phyloP scores from a whole-genome alignment of 306 rosid genomes.

The Geum urbanum region DNA sequence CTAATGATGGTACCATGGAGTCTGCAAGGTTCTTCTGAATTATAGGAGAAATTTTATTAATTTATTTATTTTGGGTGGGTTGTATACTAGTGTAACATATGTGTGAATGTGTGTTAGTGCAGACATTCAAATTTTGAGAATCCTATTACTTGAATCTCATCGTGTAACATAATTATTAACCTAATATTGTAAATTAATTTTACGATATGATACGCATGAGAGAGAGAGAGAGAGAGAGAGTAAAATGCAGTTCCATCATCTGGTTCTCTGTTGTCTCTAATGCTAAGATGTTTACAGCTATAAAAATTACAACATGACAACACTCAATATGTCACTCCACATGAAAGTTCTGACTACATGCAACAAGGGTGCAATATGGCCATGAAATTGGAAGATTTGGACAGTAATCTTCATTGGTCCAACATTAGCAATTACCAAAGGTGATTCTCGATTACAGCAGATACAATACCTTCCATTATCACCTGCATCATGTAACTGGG shows the following conservation, averaged over 20 bases:
- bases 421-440: slow-evolving; percentile 38
- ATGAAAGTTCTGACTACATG: neutral
- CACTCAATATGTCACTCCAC: no score
- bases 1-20: slow-evolving; percentile 7
- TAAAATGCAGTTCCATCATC: no score
- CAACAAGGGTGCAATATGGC: neutral
- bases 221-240: no score
- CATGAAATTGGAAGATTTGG: neutral
- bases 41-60: slow-evolving; percentile 3
- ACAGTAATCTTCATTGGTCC: neutral
- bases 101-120: slow-evolving; percentile 30
- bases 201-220: no score
- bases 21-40: slow-evolving; percentile 1
- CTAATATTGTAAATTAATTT: slow-evolving; percentile 32
- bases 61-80: neutral
- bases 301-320: neutral
- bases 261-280: neutral
- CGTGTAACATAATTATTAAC: slow-evolving; percentile 32
- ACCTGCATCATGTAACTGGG: slow-evolving; percentile 47
- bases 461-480: slow-evolving; percentile 63
- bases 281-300: neutral
- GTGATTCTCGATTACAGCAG: slow-evolving; percentile 64
- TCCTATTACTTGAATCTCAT: slow-evolving; percentile 14
- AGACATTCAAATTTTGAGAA: slow-evolving; percentile 39
- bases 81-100: slow-evolving; percentile 36